Evolutionary conservation across 176 grass and related monocot genomes (phyloP).

Genomic region (Carex cristatella): DNA sequence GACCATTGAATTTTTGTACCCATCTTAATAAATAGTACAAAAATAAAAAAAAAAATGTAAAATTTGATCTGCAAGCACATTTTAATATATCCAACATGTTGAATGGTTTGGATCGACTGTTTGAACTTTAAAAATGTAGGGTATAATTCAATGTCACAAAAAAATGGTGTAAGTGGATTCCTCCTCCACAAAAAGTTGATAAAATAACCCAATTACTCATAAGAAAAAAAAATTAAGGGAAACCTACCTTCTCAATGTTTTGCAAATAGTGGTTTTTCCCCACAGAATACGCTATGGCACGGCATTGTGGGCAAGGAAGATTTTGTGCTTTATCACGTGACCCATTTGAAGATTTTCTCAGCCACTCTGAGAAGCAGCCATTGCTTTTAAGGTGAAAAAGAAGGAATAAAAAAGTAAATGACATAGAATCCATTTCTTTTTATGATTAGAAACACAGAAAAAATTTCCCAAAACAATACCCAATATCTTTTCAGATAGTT

Average conservation of each 20-base stretch:
- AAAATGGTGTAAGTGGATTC: too few relatives aligned
- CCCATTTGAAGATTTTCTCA: constrained; percentile 65
- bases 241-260: constrained; percentile 79
- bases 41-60: too few relatives aligned
- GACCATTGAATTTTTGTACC: too few relatives aligned
- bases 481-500: not conserved
- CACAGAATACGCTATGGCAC: constrained; percentile 70
- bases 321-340: constrained; percentile 47
- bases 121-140: too few relatives aligned
- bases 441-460: not conserved
- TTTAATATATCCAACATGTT: too few relatives aligned
- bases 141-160: too few relatives aligned
- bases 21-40: too few relatives aligned
- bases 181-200: constrained; percentile 2
- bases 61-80: too few relatives aligned
- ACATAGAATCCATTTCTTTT: constrained; percentile 9
- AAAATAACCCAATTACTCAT: not conserved
- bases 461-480: not conserved
- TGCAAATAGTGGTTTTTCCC: constrained; percentile 92
- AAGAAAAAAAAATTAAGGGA: not conserved
- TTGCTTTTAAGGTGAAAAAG: constrained; percentile 47
- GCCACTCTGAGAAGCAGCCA: constrained; percentile 98
- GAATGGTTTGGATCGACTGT: too few relatives aligned
- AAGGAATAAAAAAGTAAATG: constrained; percentile 17
- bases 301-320: constrained; percentile 77